Base-by-base conservation (phyloP, 2,329 filamentous ascomycete genomes). In the Arthrinium phaeospermum region DNA sequence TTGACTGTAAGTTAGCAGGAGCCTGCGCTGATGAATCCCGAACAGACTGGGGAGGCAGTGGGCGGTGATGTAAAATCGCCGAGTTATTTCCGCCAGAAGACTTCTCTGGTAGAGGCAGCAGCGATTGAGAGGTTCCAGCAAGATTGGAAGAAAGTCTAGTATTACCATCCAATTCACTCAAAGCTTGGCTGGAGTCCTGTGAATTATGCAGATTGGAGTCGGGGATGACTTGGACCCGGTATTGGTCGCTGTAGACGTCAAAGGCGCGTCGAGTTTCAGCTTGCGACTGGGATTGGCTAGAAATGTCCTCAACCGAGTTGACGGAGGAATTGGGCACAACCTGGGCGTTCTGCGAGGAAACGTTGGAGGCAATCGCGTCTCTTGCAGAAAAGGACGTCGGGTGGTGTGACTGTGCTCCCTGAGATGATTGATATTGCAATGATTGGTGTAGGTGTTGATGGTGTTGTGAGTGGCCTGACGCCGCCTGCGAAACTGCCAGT, bases 321-420 rank as follows among this genome's bases (percentile, higher is more conserved):
- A 64, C 22, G 10, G 57, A 64, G 57, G 57, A 64, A 41, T 64
- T 75, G 24, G 72, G 70, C 4, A 80, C 75, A 27, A 80, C 73
- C 67, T 80, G 79, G n/a, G 79, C 79, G 47, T 77, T 75, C 67
- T 80, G 79, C 2, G 75, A 79, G n/a, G 71, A 75, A 47, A 69
- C 72, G 46, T 4, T n/a, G 57, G 57, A 64, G 12, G 34, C 57
- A 6, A 16, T 22, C 16, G 57, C 41, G 57, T 41, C 34, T 41
- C 57, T n/a, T n/a, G 30, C 61, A 46, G 69, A 46, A 27, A 45
- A 41, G 12, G 34, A 64, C 1, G 34, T 34, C 19, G 8, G 57
- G 19, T 64, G 57, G 30, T 22, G 57, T n/a, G 57, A 41, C 57
- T 41, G 57, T 13, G 8, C 57, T n/a, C 12, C 30, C 30, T 64